These are phyloP conservation scores for Phyllosticta capitalensis DNA, from an alignment of 2,329 filamentous ascomycete genomes.

Conservation along the genomic window DNA sequence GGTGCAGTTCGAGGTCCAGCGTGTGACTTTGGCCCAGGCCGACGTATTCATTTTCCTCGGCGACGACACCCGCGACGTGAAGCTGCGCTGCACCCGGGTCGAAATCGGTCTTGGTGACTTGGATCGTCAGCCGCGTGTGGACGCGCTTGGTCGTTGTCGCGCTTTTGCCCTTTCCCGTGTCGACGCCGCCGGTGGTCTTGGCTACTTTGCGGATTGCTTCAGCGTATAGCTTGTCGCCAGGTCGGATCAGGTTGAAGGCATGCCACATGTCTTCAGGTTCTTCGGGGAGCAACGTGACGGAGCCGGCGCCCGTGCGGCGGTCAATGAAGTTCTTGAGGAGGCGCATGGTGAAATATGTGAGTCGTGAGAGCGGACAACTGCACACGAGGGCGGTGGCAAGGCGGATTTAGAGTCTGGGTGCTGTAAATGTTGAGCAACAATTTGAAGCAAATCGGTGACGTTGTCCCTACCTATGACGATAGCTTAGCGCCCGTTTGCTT, in stretches of 20 bases:
- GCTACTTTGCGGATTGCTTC: slow-evolving; percentile 57
- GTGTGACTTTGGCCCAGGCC: slow-evolving; percentile 61
- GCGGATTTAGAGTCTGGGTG: neutral
- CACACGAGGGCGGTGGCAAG: neutral
- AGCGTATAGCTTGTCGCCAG: slow-evolving; percentile 54
- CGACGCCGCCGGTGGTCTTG: neutral
- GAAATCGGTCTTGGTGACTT: slow-evolving; percentile 58
- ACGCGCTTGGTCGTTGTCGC: slow-evolving; percentile 54
- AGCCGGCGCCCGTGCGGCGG: slow-evolving; percentile 52
- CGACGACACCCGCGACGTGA: slow-evolving; percentile 57
- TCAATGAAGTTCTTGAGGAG: slow-evolving; percentile 60
- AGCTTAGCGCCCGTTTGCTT: neutral
- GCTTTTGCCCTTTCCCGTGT: slow-evolving; percentile 48
- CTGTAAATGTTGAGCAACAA: neutral
- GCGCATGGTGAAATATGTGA: slow-evolving; percentile 42
- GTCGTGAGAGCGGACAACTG: neutral
- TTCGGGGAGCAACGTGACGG: slow-evolving; percentile 57
- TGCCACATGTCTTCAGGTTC: slow-evolving; percentile 77
- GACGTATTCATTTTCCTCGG: slow-evolving; percentile 57
- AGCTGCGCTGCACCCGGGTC: slow-evolving; percentile 58
- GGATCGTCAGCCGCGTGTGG: slow-evolving; percentile 54
- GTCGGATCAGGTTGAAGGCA: slow-evolving; percentile 62
- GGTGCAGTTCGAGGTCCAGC: slow-evolving; percentile 74
- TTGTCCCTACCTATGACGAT: neutral
- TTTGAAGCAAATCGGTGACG: neutral